Conservation (phyloP, 1,139 yeast genomes). For the Arxiozyma slooffiae region DNA sequence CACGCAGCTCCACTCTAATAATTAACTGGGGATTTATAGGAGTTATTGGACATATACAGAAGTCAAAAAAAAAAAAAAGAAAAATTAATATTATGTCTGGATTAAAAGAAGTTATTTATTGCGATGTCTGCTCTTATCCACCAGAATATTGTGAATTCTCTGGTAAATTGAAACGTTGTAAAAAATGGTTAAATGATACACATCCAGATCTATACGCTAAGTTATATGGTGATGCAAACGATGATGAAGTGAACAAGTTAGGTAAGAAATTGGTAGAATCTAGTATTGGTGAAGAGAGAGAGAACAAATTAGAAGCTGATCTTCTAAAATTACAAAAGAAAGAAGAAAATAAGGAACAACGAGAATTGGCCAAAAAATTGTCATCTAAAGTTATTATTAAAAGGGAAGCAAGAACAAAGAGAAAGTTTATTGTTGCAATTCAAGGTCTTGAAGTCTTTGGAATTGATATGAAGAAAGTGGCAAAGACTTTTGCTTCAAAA, state of each 20-base stretch:
- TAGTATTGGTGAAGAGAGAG: conserved; percentile 48
- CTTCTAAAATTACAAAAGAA: conserved; percentile 77
- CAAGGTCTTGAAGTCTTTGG: conserved; percentile 84
- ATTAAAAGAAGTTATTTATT: conserved; percentile 43
- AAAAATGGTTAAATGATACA: conserved; percentile 62
- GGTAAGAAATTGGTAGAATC: conserved; percentile 24
- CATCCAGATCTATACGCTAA: conserved; percentile 48
- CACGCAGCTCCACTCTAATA: background rate
- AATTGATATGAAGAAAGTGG: conserved; percentile 79
- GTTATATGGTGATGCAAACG: conserved; percentile 37
- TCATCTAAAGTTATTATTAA: conserved; percentile 73
- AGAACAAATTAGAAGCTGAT: conserved; percentile 72
- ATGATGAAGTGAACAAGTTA: conserved; percentile 18
- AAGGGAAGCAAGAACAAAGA: conserved; percentile 82
- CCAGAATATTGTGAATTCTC: conserved; percentile 95
- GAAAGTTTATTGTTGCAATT: conserved; percentile 80
- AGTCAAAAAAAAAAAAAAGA: no score
- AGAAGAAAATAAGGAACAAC: conserved; percentile 80
- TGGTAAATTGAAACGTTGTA: conserved; percentile 70
- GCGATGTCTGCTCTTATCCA: conserved; percentile 79
- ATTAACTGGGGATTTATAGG: background rate
- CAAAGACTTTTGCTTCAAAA: conserved; percentile 85
- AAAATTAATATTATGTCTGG: background rate
- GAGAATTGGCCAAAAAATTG: conserved; percentile 70
- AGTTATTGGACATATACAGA: background rate